Conservation (phyloP, 768 basidiomycete species). For the Lentinus tigrinus region DNA sequence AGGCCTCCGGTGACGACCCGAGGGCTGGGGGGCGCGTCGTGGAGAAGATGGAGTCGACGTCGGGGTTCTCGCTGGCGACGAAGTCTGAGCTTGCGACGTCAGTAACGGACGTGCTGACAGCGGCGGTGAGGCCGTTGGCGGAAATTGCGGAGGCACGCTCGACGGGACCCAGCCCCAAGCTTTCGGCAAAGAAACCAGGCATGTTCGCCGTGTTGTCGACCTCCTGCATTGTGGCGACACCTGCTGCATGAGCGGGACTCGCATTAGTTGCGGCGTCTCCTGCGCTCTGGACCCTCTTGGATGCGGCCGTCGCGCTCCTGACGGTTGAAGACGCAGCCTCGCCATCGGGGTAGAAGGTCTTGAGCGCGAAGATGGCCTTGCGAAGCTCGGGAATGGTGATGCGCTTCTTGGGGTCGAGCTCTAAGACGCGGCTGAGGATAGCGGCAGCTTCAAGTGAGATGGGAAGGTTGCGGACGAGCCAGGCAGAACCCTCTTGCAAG, state of each 20-base stretch:
- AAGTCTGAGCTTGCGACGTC: background rate
- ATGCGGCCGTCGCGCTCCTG: background rate
- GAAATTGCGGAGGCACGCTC: background rate
- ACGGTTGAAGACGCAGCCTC: background rate
- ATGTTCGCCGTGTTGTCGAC: constrained; percentile 4
- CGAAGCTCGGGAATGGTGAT: constrained; percentile 46
- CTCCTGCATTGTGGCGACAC: background rate
- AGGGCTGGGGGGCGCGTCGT: background rate
- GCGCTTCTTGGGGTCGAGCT: constrained; percentile 29
- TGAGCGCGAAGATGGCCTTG: constrained; percentile 51
- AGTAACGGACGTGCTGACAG: constrained; percentile 6
- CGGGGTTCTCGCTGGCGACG: background rate
- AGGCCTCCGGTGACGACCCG: background rate
- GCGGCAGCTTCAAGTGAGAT: constrained; percentile 30
- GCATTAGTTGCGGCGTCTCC: background rate
- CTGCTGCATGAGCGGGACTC: background rate
- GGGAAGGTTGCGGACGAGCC: constrained; percentile 52
- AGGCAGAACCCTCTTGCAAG: constrained; percentile 65
- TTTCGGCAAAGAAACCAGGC: background rate
- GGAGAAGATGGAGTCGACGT: constrained; percentile 8
- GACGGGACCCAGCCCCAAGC: constrained; percentile 8
- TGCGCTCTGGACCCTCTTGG: background rate
- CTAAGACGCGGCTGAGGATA: constrained; percentile 31
- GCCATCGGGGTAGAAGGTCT: constrained; percentile 50
- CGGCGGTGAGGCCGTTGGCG: constrained; percentile 2